Base-by-base conservation (phyloP, 371 early-diverging fungal species). In the Choanephora cucurbitarum region DNA sequence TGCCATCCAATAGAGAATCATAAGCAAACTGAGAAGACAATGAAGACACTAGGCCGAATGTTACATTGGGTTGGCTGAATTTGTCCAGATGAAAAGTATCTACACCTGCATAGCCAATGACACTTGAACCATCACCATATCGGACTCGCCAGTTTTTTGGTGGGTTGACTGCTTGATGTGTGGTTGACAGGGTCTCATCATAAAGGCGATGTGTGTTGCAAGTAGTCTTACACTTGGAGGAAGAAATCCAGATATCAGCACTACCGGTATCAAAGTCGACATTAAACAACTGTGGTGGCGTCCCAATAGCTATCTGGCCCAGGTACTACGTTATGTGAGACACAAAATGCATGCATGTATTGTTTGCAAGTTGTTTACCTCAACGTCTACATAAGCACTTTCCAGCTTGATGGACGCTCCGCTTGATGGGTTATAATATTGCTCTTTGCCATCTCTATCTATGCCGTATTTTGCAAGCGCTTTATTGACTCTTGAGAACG, bases 221-320 rank as follows among this genome's bases (percentile, higher is more conserved):
- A 6, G 41, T 45, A 5, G 47, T 44, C 6, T 42, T 51, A 51
- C 83, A 82, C 14, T 49, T 46, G 17, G 49, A 49, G 11, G 69
- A 60, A 1, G 81, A 76, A 5, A 80, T 55, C 83, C 83, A 83
- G 2, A 80, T 75, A 58, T 83, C 80, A 1, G 81, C 62, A 15
- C 81, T 80, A 5, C 83, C 83, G 0, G 83, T 83, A 52, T 83
- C 83, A 66, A 83, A 81, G 44, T 79, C 80, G 31, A 83, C 58
- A 13, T 55, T 63, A 44, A 83, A 83, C 19, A 49, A 49, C 24
- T 83, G 81, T 13, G 83, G 80, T 5, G 83, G 83, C 8, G 81
- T 80, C 11, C 83, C 83, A 17, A 83, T 73, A 7, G 70, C 70
- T 6, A 79, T 66, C n/a, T 69, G 51, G 5, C 83, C 83, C 45